phyloP scores from a whole-genome alignment of 768 basidiomycete genomes.

The Fistulinella prunicolor region DNA sequence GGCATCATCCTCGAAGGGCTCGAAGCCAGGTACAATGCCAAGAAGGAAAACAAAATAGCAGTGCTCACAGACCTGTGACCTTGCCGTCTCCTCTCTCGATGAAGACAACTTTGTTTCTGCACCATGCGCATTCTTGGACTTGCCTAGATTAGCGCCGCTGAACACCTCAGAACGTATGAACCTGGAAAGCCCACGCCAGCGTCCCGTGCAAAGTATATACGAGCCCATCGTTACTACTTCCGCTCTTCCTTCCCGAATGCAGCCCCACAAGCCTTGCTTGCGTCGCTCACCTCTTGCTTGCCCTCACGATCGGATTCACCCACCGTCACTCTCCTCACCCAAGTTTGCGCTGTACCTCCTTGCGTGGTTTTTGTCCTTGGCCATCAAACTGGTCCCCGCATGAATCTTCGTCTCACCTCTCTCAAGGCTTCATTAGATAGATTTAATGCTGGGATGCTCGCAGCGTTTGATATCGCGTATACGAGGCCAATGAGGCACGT shows the following conservation, averaged over 20 bases:
- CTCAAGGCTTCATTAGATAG: slow-evolving; percentile 80
- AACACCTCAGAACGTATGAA: slow-evolving; percentile 16
- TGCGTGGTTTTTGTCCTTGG: slow-evolving; percentile 66
- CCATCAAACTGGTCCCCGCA: slow-evolving; percentile 65
- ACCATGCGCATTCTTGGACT: slow-evolving; percentile 18
- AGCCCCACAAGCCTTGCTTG: slow-evolving; percentile 65
- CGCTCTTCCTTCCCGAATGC: slow-evolving; percentile 55
- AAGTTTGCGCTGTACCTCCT: slow-evolving; percentile 72
- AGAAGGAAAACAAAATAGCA: slow-evolving; percentile 31
- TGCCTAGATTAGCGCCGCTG: slow-evolving; percentile 10
- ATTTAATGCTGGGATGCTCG: slow-evolving; percentile 83
- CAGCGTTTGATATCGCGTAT: slow-evolving; percentile 88
- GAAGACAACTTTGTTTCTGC: slow-evolving; percentile 79
- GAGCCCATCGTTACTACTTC: slow-evolving; percentile 63
- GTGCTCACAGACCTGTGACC: slow-evolving; percentile 53
- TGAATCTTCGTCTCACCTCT: slow-evolving; percentile 60
- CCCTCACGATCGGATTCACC: slow-evolving; percentile 35
- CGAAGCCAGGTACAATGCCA: slow-evolving; percentile 42
- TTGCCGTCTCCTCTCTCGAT: slow-evolving; percentile 44
- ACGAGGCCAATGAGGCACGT: slow-evolving; percentile 63
- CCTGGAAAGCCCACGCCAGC: slow-evolving; percentile 25
- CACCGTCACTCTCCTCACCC: slow-evolving; percentile 43
- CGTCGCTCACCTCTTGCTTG: slow-evolving; percentile 44
- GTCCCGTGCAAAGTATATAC: slow-evolving; percentile 59
- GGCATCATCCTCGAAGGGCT: slow-evolving; percentile 54